A percentile compares a stretch with the other conserved stretches of the same genome.
Conservation (phyloP, 2,329 filamentous ascomycete genomes). For the Dendrostoma leiphaemia region DNA sequence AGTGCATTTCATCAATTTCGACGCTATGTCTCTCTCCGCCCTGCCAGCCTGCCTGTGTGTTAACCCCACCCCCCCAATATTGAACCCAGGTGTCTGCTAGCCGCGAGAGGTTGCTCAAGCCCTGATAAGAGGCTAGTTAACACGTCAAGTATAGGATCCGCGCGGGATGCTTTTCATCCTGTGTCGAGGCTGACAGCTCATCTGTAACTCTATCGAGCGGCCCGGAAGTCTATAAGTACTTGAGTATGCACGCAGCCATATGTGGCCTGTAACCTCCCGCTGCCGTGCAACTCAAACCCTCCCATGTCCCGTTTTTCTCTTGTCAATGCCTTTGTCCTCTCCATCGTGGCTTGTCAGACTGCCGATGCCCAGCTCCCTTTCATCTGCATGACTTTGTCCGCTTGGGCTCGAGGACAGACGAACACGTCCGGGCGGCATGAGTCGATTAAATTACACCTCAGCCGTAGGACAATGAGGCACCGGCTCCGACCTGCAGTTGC, state of each 20-base stretch:
- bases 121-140: too few species aligned
- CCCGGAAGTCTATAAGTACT: too few species aligned
- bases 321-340: background rate
- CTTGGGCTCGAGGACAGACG: background rate
- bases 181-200: too few species aligned
- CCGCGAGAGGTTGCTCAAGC: too few species aligned
- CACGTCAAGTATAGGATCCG: too few species aligned
- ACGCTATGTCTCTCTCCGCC: too few species aligned
- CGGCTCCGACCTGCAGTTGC: background rate
- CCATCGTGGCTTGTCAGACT: background rate
- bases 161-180: background rate
- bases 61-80: too few species aligned
- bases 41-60: too few species aligned
- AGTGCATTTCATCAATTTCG: too few species aligned
- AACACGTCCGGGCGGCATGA: background rate
- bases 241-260: background rate
- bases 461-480: background rate
- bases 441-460: background rate
- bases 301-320: background rate
- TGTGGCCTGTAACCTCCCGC: background rate
- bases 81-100: too few species aligned
- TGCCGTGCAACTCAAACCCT: background rate
- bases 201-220: background rate
- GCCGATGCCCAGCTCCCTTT: background rate
- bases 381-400: background rate